Evolutionary conservation across 768 basidiomycete species (phyloP), one percentile per base, ranked within the genome.

Genomic region (Chalciporus sphaerocephalus): DNA sequence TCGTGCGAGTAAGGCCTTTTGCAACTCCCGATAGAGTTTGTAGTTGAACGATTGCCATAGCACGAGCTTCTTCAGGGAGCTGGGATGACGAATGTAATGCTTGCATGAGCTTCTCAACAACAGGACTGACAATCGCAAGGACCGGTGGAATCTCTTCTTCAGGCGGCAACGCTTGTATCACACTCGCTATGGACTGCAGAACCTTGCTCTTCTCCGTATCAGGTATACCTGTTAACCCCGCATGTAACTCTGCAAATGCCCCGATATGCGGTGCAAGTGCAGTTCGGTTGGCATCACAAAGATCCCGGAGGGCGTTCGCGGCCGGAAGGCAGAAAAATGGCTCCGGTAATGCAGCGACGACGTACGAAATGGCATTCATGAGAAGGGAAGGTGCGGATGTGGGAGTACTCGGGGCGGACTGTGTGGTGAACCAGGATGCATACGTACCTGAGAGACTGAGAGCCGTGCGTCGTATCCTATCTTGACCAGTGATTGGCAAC

Each of bases 201-300:
- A 96, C 89, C 66, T 94, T 96, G 54, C 81, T 79, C 67, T 87
- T 88, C 65, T 95, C 92, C 17, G 83, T 80, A 54, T 90, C 87
- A 5, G 87, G 85, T 43, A 95, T 81, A 6, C 73, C 74, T 17
- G 75, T 80, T 38, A 95, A 65, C 13, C 83, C 81, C 0, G 85
- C 83, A 65, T 95, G 88, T 44, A 97, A 64, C 48, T 85, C 81
- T 4, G 83, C 87, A 62, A 97, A 95, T 0, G 90, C 87, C 3
- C 73, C 74, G 28, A 96, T 91, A 55, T 91, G 90, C 6, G 81
- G 79, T 2, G 91, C 88, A 11, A 96, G 72, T 9, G 83, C 87
- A n/a, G 73, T 73, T 42, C 94, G 73, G 60, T 96, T 96, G 30
- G 89, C 81, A 64, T 96, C 93, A 57, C 94, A 96, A 3, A 96